Base-by-base conservation (phyloP, 1,284 basidiomycete genomes). In the Ganoderma lingzhi region DNA sequence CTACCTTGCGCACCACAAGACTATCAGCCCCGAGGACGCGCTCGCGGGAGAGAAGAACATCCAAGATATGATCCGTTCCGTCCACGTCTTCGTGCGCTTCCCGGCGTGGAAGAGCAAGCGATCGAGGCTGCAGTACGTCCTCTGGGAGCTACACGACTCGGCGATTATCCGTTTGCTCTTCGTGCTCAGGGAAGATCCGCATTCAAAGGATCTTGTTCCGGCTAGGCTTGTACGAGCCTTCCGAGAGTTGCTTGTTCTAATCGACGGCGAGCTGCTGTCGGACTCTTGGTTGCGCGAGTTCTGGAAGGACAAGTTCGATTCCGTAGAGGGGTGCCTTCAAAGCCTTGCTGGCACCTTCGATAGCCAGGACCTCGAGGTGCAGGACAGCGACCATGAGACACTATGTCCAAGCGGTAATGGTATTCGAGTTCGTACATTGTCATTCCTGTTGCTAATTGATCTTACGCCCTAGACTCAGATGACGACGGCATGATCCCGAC, bases 91-190 rank as follows among this genome's bases (percentile, higher is more conserved):
- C 63, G 19, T 58, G n/a, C 53, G 53, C 14, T 64, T 64, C 53
- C 63, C 63, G 2, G 63, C 28, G 14, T 70, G 69, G 69, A 53
- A 41, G 19, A 44, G 42, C 10, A 70, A 63, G 44, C 48, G 41
- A 12, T 58, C 62, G 3, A 66, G 69, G 42, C 32, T 62, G 37
- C 56, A 70, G 35, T 67, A 64, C 42, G 65, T 67, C 41, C 51
- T 70, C 2, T 67, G 69, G 69, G 69, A 66, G 12, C 65, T 70
- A 5, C 58, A 60, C 19, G 62, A 59, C 42, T 67, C 69, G 15
- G 63, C 39, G 15, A 58, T 64, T 42, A 14, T 64, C 39, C 23
- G 23, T 8, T n/a, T 15, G 14, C 28, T 64, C 41, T 14, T 35
- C 17, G 41, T 23, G 23, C 23, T 51, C 23, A 28, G 48, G 23